Percentiles rank a stretch among this genome's conserved stretches.
phyloP scores from a whole-genome alignment of 1,284 basidiomycete genomes.

The Ceratobasidium sp. region DNA sequence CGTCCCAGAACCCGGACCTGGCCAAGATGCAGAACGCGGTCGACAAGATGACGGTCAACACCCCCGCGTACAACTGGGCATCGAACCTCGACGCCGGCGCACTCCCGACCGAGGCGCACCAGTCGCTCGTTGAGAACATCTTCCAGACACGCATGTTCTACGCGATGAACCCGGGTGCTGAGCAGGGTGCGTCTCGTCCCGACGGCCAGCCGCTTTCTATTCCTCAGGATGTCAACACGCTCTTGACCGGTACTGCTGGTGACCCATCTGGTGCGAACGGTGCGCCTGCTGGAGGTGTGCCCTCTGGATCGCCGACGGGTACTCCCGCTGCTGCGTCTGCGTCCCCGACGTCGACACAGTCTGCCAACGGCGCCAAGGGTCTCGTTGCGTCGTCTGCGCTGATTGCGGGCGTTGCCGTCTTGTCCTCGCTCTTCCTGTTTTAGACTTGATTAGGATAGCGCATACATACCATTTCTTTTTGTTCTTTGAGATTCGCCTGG shows the following conservation, averaged over 20 bases:
- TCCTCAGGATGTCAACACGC: slow-evolving; percentile 56
- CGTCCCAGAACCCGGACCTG: slow-evolving; percentile 65
- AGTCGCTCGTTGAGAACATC: slow-evolving; percentile 68
- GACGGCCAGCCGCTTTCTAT: slow-evolving; percentile 69
- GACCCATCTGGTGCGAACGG: slow-evolving; percentile 53
- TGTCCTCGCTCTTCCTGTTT: slow-evolving; percentile 68
- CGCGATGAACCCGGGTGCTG: slow-evolving; percentile 69
- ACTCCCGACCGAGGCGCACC: slow-evolving; percentile 69
- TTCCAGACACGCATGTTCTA: slow-evolving; percentile 69
- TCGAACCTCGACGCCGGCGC: slow-evolving; percentile 66
- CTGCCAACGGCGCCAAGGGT: slow-evolving; percentile 64
- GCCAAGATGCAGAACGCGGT: slow-evolving; percentile 68
- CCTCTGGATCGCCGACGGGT: slow-evolving; percentile 37
- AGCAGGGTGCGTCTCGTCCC: slow-evolving; percentile 56
- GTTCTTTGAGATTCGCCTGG: slow-evolving; percentile 38
- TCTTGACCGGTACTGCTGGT: slow-evolving; percentile 51
- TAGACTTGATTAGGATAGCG: slow-evolving; percentile 54
- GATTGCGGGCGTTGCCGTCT: slow-evolving; percentile 65
- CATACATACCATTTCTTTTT: slow-evolving; percentile 21
- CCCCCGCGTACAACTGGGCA: slow-evolving; percentile 70
- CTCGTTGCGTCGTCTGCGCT: slow-evolving; percentile 65
- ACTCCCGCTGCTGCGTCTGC: slow-evolving; percentile 11
- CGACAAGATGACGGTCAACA: slow-evolving; percentile 62
- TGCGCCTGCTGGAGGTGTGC: slow-evolving; percentile 50
- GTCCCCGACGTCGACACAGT: slow-evolving; percentile 52